phyloP scores from a whole-genome alignment of 441 rosid genomes.

The Gossypium davidsonii region DNA sequence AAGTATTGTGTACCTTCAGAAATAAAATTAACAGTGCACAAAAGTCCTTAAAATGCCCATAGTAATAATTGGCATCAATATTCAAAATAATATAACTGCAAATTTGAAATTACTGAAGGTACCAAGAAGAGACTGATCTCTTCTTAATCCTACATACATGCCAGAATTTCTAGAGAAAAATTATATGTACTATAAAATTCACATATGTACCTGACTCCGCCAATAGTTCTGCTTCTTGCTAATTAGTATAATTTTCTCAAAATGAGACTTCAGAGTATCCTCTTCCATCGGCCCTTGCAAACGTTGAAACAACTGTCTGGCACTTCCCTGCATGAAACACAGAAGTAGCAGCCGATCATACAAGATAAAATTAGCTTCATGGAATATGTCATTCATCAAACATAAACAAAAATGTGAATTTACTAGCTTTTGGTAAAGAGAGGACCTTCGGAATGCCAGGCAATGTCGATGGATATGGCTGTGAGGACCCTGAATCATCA shows the following conservation, averaged over 20 bases:
- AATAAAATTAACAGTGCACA: neutral
- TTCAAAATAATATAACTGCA: slow-evolving; percentile 1
- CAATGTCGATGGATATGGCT: slow-evolving; percentile 95
- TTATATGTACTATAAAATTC: neutral
- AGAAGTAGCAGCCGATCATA: slow-evolving; percentile 21
- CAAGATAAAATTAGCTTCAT: slow-evolving; percentile 19
- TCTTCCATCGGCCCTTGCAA: slow-evolving; percentile 98
- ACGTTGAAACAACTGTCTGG: slow-evolving; percentile 94
- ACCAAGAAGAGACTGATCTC: neutral
- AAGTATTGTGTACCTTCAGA: neutral
- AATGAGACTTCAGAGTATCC: slow-evolving; percentile 92
- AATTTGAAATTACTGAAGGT: slow-evolving; percentile 7
- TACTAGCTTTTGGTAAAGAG: neutral
- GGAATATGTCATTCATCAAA: slow-evolving; percentile 13
- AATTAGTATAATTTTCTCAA: slow-evolving; percentile 77
- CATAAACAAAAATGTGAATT: neutral
- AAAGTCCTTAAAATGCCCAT: slow-evolving; percentile 4
- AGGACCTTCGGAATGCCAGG: slow-evolving; percentile 98
- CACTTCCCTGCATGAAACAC: slow-evolving; percentile 79
- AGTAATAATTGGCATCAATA: slow-evolving; percentile 1
- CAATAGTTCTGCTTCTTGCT: slow-evolving; percentile 61
- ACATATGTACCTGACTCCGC: slow-evolving; percentile 66
- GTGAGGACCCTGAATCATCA: slow-evolving; percentile 97
- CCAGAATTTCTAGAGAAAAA: neutral
- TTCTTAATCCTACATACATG: neutral